Evolutionary conservation across 2,329 filamentous ascomycete species (phyloP), one percentile per base, ranked within the genome.

Genomic region (Calonectria leucothoes): DNA sequence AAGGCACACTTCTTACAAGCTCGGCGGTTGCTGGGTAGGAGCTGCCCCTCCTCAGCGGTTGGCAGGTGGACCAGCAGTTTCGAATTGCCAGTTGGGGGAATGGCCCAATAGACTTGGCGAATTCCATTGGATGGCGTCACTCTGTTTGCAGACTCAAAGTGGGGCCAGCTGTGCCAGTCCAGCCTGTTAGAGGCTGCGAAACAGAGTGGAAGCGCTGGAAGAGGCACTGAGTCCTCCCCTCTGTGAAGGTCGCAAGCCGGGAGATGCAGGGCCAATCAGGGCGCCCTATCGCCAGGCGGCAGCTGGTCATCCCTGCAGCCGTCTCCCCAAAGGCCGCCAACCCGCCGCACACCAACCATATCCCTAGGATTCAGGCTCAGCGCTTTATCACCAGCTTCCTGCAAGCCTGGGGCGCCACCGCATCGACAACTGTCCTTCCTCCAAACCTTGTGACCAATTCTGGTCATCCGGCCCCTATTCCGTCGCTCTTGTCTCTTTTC

Each of bases 21-120:
- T 23, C n/a, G 39, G 65, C 42, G 51, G 73, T 75, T 73, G 63
- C 71, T 66, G 42, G 67, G 68, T 71, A 69, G 55, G 49, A n/a
- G 49, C 25, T 61, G 71, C 73, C 70, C 74, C 76, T 73, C 70
- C 59, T 48, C 45, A 45, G 65, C 59, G 65, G 77, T 80, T 79
- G 78, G 76, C 76, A 72, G 78, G 76, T 75, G 71, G 68, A 79
- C 76, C 65, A 66, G 51, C 31, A 45, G 27, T 11, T 33, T 37
- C 14, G 33, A 69, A 51, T 48, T 48, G 27, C 70, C 59, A 49
- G 65, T 70, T 71, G 57, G 17, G 15, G 42, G 51, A 64, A 61
- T 55, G 31, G 66, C 33, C 49, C 64, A 52, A 39, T 59, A 49
- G 69, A 65, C 61, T 57, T 71, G 72, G 69, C 48, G 55, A 63